Evolutionary conservation across 2,329 filamentous ascomycete genomes (phyloP).

Genomic region (Aspergillus piperis): DNA sequence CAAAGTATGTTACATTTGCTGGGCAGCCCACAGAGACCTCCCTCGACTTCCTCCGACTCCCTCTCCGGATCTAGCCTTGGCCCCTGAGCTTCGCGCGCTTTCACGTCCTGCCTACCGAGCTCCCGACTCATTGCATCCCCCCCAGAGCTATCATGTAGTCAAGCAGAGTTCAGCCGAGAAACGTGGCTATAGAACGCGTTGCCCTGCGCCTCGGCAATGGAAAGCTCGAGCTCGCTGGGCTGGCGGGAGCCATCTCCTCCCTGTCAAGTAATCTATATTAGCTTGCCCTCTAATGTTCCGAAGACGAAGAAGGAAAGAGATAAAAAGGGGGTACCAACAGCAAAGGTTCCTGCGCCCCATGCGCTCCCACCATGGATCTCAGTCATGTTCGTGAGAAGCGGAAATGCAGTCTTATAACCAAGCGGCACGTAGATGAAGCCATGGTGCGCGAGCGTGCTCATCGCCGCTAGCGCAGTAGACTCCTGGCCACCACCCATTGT

Average conservation of each 20-base stretch:
- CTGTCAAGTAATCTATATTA: constrained; percentile 30
- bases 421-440: constrained; percentile 94
- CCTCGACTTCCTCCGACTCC: too few relatives aligned
- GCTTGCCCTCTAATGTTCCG: background rate
- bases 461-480: constrained; percentile 73
- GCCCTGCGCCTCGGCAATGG: constrained; percentile 80
- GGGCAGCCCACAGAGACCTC: too few relatives aligned
- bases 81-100: too few relatives aligned
- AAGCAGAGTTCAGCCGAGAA: constrained; percentile 68
- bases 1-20: too few relatives aligned
- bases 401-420: constrained; percentile 82
- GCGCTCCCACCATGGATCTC: constrained; percentile 85
- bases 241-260: constrained; percentile 77
- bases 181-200: constrained; percentile 79
- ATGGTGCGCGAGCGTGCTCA: constrained; percentile 89
- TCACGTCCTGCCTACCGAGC: too few relatives aligned
- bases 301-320: constrained; percentile 12
- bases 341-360: constrained; percentile 94
- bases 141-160: constrained; percentile 68
- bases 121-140: too few relatives aligned
- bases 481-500: constrained; percentile 89
- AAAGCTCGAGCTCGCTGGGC: constrained; percentile 72
- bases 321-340: constrained; percentile 50
- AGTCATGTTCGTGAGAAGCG: constrained; percentile 65
- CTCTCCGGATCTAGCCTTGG: too few relatives aligned